phyloP scores from a whole-genome alignment of 2,329 filamentous ascomycete species.

The Aspergillus thermomutatus region DNA sequence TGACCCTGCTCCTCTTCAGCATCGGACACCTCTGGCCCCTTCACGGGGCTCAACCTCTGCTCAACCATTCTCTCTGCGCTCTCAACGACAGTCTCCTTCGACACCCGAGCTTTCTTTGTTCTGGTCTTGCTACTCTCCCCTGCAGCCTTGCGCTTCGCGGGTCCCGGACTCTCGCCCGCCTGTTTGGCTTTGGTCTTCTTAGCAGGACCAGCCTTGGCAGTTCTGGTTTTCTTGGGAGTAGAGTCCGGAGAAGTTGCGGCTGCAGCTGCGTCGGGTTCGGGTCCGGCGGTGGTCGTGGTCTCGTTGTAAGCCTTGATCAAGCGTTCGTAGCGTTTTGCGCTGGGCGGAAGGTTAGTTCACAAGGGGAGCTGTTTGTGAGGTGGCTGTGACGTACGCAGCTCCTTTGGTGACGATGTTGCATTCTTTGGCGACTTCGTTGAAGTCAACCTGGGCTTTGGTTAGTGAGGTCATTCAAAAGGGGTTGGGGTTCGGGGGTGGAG shows the following conservation, averaged over 20 bases:
- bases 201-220: slow-evolving; percentile 10
- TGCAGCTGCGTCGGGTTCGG: slow-evolving; percentile 19
- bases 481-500: neutral
- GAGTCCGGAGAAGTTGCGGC: slow-evolving; percentile 16
- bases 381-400: slow-evolving; percentile 59
- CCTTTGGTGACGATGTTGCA: slow-evolving; percentile 62
- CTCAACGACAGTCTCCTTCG: slow-evolving; percentile 8
- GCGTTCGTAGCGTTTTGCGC: slow-evolving; percentile 66
- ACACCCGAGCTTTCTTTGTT: slow-evolving; percentile 1
- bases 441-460: slow-evolving; percentile 55
- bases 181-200: neutral
- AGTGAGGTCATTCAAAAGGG: neutral
- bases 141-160: slow-evolving; percentile 13
- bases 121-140: neutral
- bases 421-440: slow-evolving; percentile 61
- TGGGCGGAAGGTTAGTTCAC: slow-evolving; percentile 27
- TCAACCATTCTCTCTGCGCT: slow-evolving; percentile 8
- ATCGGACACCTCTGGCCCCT: neutral
- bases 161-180: neutral
- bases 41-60: neutral
- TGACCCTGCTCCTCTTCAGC: neutral
- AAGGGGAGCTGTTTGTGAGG: neutral
- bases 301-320: slow-evolving; percentile 55
- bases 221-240: slow-evolving; percentile 15
- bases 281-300: slow-evolving; percentile 7